phyloP scores from a whole-genome alignment of 148 eudicot genomes.

The Dysphania ambrosioides region DNA sequence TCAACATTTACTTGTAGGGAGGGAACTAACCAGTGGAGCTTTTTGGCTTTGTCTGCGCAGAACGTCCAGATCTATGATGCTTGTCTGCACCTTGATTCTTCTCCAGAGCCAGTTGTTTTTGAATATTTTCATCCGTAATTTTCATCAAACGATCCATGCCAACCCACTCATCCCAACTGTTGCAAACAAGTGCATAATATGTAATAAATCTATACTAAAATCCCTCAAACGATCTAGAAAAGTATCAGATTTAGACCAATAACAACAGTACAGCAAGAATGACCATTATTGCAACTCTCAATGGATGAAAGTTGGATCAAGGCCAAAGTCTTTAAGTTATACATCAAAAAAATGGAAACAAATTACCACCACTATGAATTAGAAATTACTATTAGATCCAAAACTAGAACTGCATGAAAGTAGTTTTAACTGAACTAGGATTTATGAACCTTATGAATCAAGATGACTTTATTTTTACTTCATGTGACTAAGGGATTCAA shows the following conservation, averaged over 20 bases:
- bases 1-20: constrained; percentile 1
- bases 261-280: no score
- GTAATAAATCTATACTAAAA: constrained; percentile 5
- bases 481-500: neutral
- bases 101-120: constrained; percentile 81
- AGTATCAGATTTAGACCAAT: no score
- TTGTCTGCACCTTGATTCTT: constrained; percentile 82
- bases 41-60: constrained; percentile 69
- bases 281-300: no score
- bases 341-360: neutral
- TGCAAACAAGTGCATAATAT: constrained; percentile 37
- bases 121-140: constrained; percentile 62
- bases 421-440: neutral
- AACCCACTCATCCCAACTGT: constrained; percentile 99
- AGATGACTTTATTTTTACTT: neutral
- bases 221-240: constrained; percentile 10
- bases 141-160: constrained; percentile 80
- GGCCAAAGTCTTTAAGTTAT: neutral
- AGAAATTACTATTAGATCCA: neutral
- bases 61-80: constrained; percentile 67
- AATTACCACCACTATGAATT: neutral
- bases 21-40: constrained; percentile 54
- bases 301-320: neutral
- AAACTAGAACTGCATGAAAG: neutral
- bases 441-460: neutral